phyloP scores from a whole-genome alignment of 495 filamentous ascomycete species.

The Annulohypoxylon moriforme region DNA sequence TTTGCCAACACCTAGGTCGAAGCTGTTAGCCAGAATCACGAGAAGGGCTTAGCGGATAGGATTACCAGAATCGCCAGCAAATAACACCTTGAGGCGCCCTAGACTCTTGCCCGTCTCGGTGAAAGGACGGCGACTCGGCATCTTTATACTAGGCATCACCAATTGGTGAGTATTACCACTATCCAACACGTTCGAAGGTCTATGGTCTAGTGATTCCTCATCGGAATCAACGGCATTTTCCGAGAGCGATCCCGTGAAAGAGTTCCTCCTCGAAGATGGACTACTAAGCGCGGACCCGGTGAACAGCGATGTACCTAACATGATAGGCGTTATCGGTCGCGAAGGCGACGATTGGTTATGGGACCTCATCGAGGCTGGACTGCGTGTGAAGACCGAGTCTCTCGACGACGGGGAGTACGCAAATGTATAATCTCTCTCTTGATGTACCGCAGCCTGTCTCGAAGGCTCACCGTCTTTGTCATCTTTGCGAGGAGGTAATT shows the following conservation, averaged over 20 bases:
- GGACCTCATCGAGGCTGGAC: slow-evolving; percentile 47
- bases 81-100: slow-evolving; percentile 86
- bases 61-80: slow-evolving; percentile 85
- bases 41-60: slow-evolving; percentile 8
- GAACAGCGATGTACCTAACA: slow-evolving; percentile 59
- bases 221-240: slow-evolving; percentile 65
- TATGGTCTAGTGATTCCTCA: slow-evolving; percentile 59
- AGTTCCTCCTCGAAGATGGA: slow-evolving; percentile 67
- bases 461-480: slow-evolving; percentile 33
- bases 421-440: slow-evolving; percentile 35
- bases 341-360: slow-evolving; percentile 51
- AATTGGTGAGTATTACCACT: slow-evolving; percentile 80
- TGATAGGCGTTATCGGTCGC: slow-evolving; percentile 67
- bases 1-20: slow-evolving; percentile 70
- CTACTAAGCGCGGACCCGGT: slow-evolving; percentile 60
- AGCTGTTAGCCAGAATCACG: slow-evolving; percentile 15
- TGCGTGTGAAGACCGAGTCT: slow-evolving; percentile 43
- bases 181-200: slow-evolving; percentile 52
- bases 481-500: slow-evolving; percentile 27
- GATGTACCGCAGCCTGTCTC: slow-evolving; percentile 9
- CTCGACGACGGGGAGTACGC: slow-evolving; percentile 35
- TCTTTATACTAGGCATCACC: slow-evolving; percentile 96
- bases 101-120: slow-evolving; percentile 86
- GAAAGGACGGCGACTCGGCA: slow-evolving; percentile 93
- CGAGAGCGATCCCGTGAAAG: slow-evolving; percentile 59